Evolutionary conservation across 2,329 filamentous ascomycete genomes (phyloP).

Genomic region (Emydomyces testavorans): DNA sequence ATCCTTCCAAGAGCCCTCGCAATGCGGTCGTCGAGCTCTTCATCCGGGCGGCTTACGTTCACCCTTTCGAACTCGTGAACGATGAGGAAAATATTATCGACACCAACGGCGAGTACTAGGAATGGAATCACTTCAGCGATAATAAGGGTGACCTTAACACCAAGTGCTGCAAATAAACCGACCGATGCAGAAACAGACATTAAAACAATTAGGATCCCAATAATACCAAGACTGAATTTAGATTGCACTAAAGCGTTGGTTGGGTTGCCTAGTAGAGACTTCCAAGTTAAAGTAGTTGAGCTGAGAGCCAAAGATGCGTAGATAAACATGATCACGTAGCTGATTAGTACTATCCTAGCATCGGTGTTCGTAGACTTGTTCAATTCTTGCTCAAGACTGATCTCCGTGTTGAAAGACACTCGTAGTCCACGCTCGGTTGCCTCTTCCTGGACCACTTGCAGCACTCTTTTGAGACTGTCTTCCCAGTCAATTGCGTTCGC

Average conservation of each 20-base stretch:
- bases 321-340: constrained; percentile 97
- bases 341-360: constrained; percentile 89
- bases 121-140: constrained; percentile 98
- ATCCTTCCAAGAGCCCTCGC: constrained; percentile 85
- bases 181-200: constrained; percentile 97
- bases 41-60: constrained; percentile 82
- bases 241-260: constrained; percentile 81
- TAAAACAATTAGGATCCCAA: constrained; percentile 86
- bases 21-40: constrained; percentile 73
- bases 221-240: constrained; percentile 90
- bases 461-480: constrained; percentile 57
- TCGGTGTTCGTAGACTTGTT: constrained; percentile 98
- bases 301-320: constrained; percentile 90
- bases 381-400: constrained; percentile 85
- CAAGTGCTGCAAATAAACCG: constrained; percentile 81
- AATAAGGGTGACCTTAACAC: constrained; percentile 89
- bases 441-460: constrained; percentile 70
- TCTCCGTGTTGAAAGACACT: constrained; percentile 88
- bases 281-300: constrained; percentile 68
- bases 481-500: constrained; percentile 82
- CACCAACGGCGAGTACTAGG: constrained; percentile 86
- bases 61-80: constrained; percentile 96
- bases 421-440: constrained; percentile 66
- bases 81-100: constrained; percentile 98
- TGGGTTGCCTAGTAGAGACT: constrained; percentile 69